Percentiles rank a stretch among this genome's conserved stretches.
phyloP scores from a whole-genome alignment of 306 rosid species.

The Fragaria iinumae region DNA sequence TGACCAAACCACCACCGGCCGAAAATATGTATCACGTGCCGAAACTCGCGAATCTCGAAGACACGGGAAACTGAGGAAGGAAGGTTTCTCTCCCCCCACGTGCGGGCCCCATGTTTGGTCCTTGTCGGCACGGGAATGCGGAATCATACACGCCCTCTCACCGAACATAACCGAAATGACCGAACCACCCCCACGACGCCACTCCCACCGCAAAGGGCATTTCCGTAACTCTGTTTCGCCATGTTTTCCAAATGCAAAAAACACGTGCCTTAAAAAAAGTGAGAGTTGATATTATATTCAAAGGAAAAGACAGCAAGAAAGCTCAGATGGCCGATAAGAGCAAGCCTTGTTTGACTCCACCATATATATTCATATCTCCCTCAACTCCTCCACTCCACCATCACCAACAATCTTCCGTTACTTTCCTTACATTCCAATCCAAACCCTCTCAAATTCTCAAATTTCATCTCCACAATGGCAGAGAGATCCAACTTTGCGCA shows the following conservation, averaged over 20 bases:
- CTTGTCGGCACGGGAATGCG: constrained; percentile 37
- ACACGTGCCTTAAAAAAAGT: constrained; percentile 55
- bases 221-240: neutral
- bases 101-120: constrained; percentile 22
- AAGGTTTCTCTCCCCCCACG: neutral
- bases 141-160: neutral
- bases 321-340: neutral
- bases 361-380: constrained; percentile 15
- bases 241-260: constrained; percentile 22
- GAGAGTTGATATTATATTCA: too few species aligned
- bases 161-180: neutral
- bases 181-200: neutral
- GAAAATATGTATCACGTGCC: constrained; percentile 32
- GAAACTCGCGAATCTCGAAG: constrained; percentile 8
- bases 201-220: neutral
- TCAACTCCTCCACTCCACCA: neutral
- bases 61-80: constrained; percentile 19
- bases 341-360: constrained; percentile 3
- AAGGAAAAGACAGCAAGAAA: constrained; percentile 19
- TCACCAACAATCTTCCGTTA: neutral
- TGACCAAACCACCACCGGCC: neutral
- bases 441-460: neutral
- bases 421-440: neutral
- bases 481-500: constrained; percentile 66
- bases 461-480: constrained; percentile 17